Conservation (phyloP, 202 grass and related monocot genomes). For the Bolboschoenoplectus hybrid region DNA sequence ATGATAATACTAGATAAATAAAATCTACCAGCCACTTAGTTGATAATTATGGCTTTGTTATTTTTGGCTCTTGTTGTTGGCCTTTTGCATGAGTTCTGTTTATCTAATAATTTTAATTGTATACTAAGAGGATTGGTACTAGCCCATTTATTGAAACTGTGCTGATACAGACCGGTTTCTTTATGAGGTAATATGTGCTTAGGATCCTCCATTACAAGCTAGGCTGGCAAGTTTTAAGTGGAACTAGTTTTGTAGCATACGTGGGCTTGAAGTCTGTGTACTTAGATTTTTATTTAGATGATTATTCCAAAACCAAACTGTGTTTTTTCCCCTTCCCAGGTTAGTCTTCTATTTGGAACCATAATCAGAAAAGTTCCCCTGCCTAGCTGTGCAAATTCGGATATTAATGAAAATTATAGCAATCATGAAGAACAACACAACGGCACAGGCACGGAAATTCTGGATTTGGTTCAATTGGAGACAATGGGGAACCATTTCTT, state of each 20-base stretch:
- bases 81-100: conserved; percentile 8
- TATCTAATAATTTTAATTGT: not conserved
- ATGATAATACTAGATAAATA: not conserved
- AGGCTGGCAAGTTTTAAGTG: conserved; percentile 23
- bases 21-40: conserved; percentile 1
- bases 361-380: conserved; percentile 93
- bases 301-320: conserved; percentile 10
- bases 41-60: not conserved
- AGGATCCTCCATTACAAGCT: conserved; percentile 13
- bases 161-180: not conserved
- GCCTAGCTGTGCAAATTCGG: conserved; percentile 67
- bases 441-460: conserved; percentile 50
- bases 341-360: conserved; percentile 94
- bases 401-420: conserved; percentile 47
- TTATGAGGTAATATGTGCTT: not conserved
- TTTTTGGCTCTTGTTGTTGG: not conserved
- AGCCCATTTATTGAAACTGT: not conserved
- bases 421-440: conserved; percentile 41
- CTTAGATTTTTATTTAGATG: conserved; percentile 10
- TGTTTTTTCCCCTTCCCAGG: conserved; percentile 54
- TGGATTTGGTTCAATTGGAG: conserved; percentile 82
- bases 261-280: conserved; percentile 1
- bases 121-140: conserved; percentile 8
- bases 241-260: conserved; percentile 32
- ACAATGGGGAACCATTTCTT: conserved; percentile 90